Percentiles rank a stretch among this genome's conserved stretches.
phyloP scores from a whole-genome alignment of 2,329 filamentous ascomycete species.

The Epichloe scottii region DNA sequence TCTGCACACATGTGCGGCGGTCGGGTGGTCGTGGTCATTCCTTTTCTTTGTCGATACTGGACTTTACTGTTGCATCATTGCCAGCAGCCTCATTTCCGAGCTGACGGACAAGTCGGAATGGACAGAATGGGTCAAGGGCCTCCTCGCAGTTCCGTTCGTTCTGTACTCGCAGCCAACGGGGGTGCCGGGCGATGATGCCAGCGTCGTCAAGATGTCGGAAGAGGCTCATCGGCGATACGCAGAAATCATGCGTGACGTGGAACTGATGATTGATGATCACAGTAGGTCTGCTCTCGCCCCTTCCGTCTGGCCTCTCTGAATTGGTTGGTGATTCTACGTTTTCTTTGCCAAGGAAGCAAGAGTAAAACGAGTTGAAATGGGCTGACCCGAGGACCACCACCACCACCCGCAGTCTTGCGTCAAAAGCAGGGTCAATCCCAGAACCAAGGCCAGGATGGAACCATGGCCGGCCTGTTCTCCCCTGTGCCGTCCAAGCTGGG shows the following conservation, averaged over 20 bases:
- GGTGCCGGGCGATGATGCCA: conserved; percentile 58
- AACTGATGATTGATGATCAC: conserved; percentile 83
- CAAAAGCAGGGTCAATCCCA: conserved; percentile 32
- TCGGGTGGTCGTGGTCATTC: too few species aligned
- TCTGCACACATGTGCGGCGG: too few species aligned
- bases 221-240: conserved; percentile 81
- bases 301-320: too few species aligned
- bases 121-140: conserved; percentile 91
- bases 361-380: too few species aligned
- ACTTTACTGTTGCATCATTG: too few species aligned
- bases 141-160: conserved; percentile 91
- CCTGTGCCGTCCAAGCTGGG: conserved; percentile 68
- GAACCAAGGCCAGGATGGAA: background rate
- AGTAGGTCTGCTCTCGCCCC: conserved; percentile 36
- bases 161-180: conserved; percentile 90
- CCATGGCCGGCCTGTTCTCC: conserved; percentile 21
- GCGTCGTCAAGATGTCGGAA: conserved; percentile 58
- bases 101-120: background rate
- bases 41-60: too few species aligned
- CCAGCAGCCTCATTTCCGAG: too few species aligned
- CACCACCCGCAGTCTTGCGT: conserved; percentile 45
- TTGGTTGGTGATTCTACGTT: too few species aligned
- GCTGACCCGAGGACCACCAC: background rate
- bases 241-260: conserved; percentile 90
- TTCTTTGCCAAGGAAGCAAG: too few species aligned